These are phyloP conservation scores for Crithidia bombi DNA, from an alignment of 208 protist species.

Conservation along the genomic window DNA sequence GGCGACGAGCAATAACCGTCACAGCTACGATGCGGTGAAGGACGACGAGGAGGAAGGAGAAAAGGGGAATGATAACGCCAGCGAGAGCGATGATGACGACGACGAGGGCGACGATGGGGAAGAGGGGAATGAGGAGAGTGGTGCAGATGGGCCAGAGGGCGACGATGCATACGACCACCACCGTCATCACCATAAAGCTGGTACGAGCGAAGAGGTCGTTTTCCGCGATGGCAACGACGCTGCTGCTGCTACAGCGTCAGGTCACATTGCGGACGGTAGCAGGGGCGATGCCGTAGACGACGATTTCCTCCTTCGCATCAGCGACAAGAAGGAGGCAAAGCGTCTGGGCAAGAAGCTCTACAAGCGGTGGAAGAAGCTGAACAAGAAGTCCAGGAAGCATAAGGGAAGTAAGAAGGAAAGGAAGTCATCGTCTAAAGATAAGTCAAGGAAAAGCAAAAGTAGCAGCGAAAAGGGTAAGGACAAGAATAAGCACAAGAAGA, in stretches of 20 bases:
- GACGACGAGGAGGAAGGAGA: neutral
- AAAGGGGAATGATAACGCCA: neutral
- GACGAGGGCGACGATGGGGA: neutral
- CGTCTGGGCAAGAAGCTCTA: conserved; percentile 55
- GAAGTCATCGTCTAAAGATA: conserved; percentile 27
- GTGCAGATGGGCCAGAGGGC: neutral
- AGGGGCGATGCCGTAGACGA: conserved; percentile 28
- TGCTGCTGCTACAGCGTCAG: neutral
- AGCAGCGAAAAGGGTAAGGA: conserved; percentile 22
- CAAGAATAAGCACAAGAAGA: conserved; percentile 26
- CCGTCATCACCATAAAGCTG: neutral
- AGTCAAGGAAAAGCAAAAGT: conserved; percentile 29
- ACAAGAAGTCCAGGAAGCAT: conserved; percentile 34
- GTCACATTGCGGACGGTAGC: neutral
- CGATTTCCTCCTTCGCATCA: conserved; percentile 47
- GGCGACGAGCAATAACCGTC: neutral
- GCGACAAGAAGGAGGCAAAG: conserved; percentile 61
- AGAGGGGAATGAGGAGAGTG: neutral
- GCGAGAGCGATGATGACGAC: neutral
- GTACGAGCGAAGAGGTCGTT: neutral
- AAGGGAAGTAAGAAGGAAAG: conserved; percentile 29
- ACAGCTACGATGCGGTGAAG: conserved; percentile 1
- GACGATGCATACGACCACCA: neutral
- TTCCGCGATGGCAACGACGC: conserved; percentile 17
- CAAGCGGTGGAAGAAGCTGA: conserved; percentile 82